These are phyloP conservation scores for Eucalyptus cloeziana DNA, from an alignment of 345 rosid species.

Conservation along the genomic window DNA sequence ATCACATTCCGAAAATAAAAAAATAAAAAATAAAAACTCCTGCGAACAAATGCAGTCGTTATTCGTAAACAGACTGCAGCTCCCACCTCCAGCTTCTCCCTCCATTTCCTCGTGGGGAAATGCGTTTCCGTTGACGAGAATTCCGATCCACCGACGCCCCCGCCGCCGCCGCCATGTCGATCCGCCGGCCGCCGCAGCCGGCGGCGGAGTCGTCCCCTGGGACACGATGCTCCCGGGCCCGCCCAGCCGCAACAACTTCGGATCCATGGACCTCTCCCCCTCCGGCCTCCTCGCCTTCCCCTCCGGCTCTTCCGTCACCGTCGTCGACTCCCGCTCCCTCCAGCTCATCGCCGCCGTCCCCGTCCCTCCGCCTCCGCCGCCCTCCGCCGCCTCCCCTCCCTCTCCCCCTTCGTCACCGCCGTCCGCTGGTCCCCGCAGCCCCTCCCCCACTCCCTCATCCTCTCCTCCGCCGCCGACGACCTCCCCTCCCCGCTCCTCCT, in stretches of 20 bases:
- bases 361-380: constrained; percentile 46
- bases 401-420: constrained; percentile 76
- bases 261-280: constrained; percentile 65
- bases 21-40: background rate
- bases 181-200: constrained; percentile 13
- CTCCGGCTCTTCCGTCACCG: constrained; percentile 70
- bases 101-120: background rate
- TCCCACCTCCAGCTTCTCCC: background rate
- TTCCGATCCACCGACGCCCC: background rate
- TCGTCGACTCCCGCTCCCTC: constrained; percentile 73
- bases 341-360: constrained; percentile 75
- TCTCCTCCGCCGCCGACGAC: constrained; percentile 60
- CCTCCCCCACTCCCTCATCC: constrained; percentile 52
- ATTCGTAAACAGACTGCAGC: background rate
- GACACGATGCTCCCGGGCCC: constrained; percentile 85
- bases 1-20: background rate
- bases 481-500: constrained; percentile 74
- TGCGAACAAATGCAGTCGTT: background rate
- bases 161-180: constrained; percentile 15
- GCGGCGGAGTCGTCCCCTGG: constrained; percentile 32
- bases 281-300: constrained; percentile 85
- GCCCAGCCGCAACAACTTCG: constrained; percentile 86
- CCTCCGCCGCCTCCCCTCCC: constrained; percentile 25
- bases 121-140: background rate
- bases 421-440: constrained; percentile 84